Base-by-base conservation (phyloP, 2,329 filamentous ascomycete genomes). In the Penicillium sclerotigenum region DNA sequence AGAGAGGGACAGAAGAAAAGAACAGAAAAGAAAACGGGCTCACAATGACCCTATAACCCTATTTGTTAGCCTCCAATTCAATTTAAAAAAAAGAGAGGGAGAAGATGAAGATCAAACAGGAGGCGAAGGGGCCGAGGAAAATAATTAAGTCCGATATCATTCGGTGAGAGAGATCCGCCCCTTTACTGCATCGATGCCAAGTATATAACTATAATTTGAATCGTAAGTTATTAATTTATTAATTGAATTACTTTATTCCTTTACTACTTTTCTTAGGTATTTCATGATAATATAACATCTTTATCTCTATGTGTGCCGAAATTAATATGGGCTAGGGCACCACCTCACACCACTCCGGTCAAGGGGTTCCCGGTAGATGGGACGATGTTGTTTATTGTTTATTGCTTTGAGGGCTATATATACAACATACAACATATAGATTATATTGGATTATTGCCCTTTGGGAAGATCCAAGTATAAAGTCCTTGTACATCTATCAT, bases 61-160 rank as follows among this genome's bases (percentile, higher is more conserved):
- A 10, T 45, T n/a, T 29, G n/a, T 24, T 33, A 18, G 14, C 26
- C 40, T 54, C 43, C 43, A 40, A 42, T 34, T 45, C 47, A 38
- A 33, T 14, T n/a, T 34, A n/a, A 22, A 22, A 41, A 16, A 45
- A 26, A 26, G 28, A 29, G 50, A 33, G 31, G 31, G 31, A n/a
- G 5, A 4, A 33, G 43, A 34, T 45, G 46, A 43, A 50, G 37
- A 29, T 41, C 18, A 31, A 54, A 36, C 28, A 52, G 52, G 54
- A 56, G 59, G 55, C 54, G 47, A 43, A 34, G 34, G 38, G 43
- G 54, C 14, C 16, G 16, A 11, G 42, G 47, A 62, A 57, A 64
- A 63, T 64, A 63, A 63, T 64, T 51, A 45, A 65, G 59, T 61
- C 57, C 51, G 43, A 55, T 59, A 36, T 62, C 56, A 65, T 63